Evolutionary conservation across 495 filamentous ascomycete species (phyloP).

Genomic region (Xylaria castorea): DNA sequence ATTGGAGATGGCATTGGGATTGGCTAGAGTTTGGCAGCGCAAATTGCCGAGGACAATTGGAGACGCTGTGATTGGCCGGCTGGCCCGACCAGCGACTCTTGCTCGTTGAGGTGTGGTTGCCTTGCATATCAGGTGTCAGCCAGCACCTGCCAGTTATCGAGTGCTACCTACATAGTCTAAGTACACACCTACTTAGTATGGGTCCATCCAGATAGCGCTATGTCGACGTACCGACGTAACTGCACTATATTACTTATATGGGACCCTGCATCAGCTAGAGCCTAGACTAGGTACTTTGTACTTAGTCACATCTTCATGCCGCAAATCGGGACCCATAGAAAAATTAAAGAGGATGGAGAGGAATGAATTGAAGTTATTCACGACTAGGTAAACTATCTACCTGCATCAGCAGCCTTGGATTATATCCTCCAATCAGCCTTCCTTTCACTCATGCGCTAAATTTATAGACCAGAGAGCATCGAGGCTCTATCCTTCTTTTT

Average conservation of each 20-base stretch:
- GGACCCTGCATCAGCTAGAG: not conserved
- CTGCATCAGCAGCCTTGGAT: not conserved
- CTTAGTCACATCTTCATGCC: not conserved
- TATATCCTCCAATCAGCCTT: not conserved
- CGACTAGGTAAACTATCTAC: not conserved
- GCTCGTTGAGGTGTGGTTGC: not conserved
- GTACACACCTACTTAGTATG: no score
- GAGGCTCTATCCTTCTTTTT: conserved; percentile 9
- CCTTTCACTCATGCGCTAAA: not conserved
- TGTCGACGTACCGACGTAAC: no score
- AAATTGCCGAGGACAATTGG: conserved; percentile 32
- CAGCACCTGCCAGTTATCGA: no score
- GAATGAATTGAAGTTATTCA: conserved; percentile 12
- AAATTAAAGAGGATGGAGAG: not conserved
- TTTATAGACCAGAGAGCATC: not conserved
- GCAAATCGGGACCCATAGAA: conserved; percentile 3
- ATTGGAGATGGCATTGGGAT: conserved; percentile 20
- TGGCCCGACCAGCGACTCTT: conserved; percentile 1
- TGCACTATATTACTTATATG: not conserved
- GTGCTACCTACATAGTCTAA: not conserved
- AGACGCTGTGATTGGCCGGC: conserved; percentile 23
- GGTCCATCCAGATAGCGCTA: no score
- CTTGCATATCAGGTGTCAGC: not conserved
- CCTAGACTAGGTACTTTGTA: no score
- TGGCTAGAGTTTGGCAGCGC: conserved; percentile 15